Conservation (phyloP, 2,329 filamentous ascomycete genomes). For the Talaromyces piceae region DNA sequence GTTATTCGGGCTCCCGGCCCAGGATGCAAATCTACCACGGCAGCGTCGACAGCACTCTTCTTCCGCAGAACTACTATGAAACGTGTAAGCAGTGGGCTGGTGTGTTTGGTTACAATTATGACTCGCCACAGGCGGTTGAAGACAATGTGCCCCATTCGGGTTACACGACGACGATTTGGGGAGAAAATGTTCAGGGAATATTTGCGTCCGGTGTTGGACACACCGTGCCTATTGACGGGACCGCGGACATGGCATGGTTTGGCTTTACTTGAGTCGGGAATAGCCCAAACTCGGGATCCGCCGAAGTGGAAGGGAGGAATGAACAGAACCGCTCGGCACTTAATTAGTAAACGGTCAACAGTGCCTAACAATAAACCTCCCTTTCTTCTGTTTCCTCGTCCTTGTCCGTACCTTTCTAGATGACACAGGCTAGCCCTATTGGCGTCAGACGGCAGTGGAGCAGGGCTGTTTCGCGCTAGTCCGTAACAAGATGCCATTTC, state of each 20-base stretch:
- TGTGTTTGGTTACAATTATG: conserved; percentile 14
- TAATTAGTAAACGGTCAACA: neutral
- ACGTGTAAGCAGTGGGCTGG: conserved; percentile 5
- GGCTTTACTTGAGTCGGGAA: conserved; percentile 14
- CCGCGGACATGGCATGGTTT: conserved; percentile 20
- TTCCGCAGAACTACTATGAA: neutral
- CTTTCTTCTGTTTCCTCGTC: neutral
- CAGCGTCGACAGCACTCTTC: conserved; percentile 4
- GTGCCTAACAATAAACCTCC: no score
- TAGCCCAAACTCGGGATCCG: neutral
- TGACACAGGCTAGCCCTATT: neutral
- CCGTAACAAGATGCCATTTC: neutral
- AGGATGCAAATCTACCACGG: conserved; percentile 7
- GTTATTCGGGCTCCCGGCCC: conserved; percentile 3
- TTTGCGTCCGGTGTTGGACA: conserved; percentile 18
- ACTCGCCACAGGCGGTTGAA: conserved; percentile 12
- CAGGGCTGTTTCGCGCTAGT: neutral
- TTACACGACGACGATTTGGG: conserved; percentile 19
- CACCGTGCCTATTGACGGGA: conserved; percentile 16
- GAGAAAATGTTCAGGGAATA: conserved; percentile 17
- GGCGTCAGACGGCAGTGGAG: neutral
- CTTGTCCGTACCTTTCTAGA: neutral
- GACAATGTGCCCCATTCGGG: conserved; percentile 13
- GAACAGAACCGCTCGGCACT: neutral
- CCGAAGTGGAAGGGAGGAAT: neutral